A percentile compares a stretch with the other conserved stretches of the same genome.
These are phyloP conservation scores for Colletotrichum tropicicola DNA, from an alignment of 2,329 filamentous ascomycete species.

Conservation along the genomic window DNA sequence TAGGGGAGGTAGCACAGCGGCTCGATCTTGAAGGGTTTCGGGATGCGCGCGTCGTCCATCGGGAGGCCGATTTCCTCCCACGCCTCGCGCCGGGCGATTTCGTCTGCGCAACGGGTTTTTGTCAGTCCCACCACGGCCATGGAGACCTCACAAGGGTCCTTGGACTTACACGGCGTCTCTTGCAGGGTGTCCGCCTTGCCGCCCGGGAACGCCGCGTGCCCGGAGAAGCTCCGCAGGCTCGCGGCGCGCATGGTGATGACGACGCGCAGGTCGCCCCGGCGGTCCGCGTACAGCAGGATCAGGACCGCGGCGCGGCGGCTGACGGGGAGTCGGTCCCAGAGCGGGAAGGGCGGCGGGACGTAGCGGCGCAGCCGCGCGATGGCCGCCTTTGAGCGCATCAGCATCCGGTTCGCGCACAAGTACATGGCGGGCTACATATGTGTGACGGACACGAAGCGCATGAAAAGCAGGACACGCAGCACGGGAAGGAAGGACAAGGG, in stretches of 20 bases:
- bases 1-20: constrained; percentile 86
- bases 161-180: constrained; percentile 69
- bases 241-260: constrained; percentile 75
- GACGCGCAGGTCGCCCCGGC: constrained; percentile 78
- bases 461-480: too few species aligned
- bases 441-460: too few species aligned
- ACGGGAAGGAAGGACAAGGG: not conserved
- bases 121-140: not conserved
- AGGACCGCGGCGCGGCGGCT: constrained; percentile 85
- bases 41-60: constrained; percentile 72
- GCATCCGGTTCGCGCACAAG: constrained; percentile 29
- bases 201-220: constrained; percentile 87
- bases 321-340: constrained; percentile 69
- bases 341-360: constrained; percentile 66
- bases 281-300: constrained; percentile 87
- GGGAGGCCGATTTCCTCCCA: constrained; percentile 94
- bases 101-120: constrained; percentile 59
- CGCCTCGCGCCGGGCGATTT: constrained; percentile 89
- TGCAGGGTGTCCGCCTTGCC: constrained; percentile 71
- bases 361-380: constrained; percentile 69
- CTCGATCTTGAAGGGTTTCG: constrained; percentile 83
- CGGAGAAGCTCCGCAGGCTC: constrained; percentile 74
- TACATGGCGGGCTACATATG: constrained; percentile 28
- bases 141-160: not conserved
- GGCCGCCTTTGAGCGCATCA: constrained; percentile 55